Base-by-base conservation (phyloP, 2,329 filamentous ascomycete species). In the Harringtonia aguacate region DNA sequence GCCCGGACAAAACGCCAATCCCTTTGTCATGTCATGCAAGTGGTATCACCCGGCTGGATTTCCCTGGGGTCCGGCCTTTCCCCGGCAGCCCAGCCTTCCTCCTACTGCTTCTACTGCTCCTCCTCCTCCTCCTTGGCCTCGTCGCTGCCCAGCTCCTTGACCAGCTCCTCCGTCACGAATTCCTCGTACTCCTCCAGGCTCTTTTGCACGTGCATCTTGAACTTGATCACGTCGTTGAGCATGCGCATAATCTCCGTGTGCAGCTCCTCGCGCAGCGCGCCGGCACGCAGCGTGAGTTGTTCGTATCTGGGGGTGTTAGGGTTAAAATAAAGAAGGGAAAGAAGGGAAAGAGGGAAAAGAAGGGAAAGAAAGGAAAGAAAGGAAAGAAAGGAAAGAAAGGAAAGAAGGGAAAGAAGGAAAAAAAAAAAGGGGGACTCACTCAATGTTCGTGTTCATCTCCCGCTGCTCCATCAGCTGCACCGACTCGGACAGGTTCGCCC, bases 171-270 rank as follows among this genome's bases (percentile, higher is more conserved):
- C 3, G 86, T 82, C 8, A 95, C 87, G 58, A 95, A 95, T 45
- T 81, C 80, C 65, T 98, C 92, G 61, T 95, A 97, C 57, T 92
- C 86, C 59, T 95, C 90, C 43, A 98, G 69, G 47, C 80, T 83
- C 66, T 88, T 89, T 63, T 98, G 92, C 41, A 98, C 73, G 58
- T 97, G 89, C 51, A 98, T 86, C 68, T 98, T 98, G 77, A 98
- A 97, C 58, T 94, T 89, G 68, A 97, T 94, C 49, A 95, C 84
- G 59, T 97, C 89, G 65, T 95, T 94, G 48, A 98, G 69, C 77
- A 97, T 94, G 55, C 81, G 83, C 66, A 95, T 92, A 55, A 95
- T 86, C 61, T 95, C 89, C 0, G 88, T 95, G 62, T 98, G 92
- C n/a, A 98, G 72, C 61, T 97, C 89, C 61, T 98, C 92, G n/a